phyloP scores from a whole-genome alignment of 1,284 basidiomycete species.

The Crepidotus sp. region DNA sequence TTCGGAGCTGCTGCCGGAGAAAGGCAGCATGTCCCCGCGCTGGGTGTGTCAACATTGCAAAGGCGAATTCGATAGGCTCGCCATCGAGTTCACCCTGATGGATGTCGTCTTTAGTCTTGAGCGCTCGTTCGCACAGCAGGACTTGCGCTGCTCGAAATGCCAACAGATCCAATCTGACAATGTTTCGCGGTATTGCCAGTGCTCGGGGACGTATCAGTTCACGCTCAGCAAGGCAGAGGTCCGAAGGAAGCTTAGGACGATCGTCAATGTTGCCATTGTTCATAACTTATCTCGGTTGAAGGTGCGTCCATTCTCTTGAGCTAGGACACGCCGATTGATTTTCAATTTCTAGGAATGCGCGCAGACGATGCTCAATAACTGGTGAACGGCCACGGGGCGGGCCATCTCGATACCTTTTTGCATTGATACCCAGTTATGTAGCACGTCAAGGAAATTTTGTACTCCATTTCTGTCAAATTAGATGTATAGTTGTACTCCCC shows the following conservation, averaged over 20 bases:
- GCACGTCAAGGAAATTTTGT: background rate
- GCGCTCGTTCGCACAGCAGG: constrained; percentile 79
- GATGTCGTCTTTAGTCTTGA: constrained; percentile 68
- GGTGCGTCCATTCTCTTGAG: constrained; percentile 31
- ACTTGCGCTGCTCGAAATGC: constrained; percentile 83
- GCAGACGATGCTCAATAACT: constrained; percentile 37
- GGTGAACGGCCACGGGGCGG: constrained; percentile 24
- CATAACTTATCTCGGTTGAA: constrained; percentile 60
- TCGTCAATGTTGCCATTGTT: constrained; percentile 73
- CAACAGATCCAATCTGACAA: constrained; percentile 84
- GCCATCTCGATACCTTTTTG: constrained; percentile 7
- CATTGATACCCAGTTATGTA: constrained; percentile 14
- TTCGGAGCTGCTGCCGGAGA: constrained; percentile 67
- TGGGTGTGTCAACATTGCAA: constrained; percentile 69
- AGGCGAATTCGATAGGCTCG: constrained; percentile 80
- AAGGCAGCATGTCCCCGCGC: constrained; percentile 40
- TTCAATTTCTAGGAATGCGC: constrained; percentile 41
- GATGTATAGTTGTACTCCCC: no score
- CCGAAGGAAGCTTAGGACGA: constrained; percentile 63
- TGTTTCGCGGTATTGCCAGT: constrained; percentile 77
- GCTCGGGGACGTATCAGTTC: constrained; percentile 77
- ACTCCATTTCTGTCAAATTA: background rate
- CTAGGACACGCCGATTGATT: constrained; percentile 4
- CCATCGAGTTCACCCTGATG: constrained; percentile 84
- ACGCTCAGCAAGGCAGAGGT: constrained; percentile 65